phyloP scores from a whole-genome alignment of 352 stramenopile species.

The Lagenidium giganteum region DNA sequence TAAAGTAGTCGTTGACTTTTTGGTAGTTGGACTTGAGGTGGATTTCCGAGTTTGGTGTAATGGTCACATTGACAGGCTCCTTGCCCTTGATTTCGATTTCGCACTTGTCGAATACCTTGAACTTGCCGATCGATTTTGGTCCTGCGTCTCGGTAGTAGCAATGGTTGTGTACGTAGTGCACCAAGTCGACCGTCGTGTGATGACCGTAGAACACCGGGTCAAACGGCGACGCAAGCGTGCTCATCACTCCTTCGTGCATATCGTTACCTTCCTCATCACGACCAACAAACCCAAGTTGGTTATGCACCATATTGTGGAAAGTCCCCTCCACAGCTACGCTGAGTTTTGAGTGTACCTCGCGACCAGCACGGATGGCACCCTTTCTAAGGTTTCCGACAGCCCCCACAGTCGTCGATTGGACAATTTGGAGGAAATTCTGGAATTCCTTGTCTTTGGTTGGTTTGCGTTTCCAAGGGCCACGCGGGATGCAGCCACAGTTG shows the following conservation, averaged over 20 bases:
- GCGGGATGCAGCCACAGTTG: conserved; percentile 9
- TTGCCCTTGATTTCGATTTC: background rate
- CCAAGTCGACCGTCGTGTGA: background rate
- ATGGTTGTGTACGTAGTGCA: background rate
- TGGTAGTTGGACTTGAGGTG: background rate
- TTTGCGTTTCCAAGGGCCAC: conserved; percentile 13
- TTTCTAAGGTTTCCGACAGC: too few species aligned
- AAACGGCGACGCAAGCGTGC: background rate
- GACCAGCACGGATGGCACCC: too few species aligned
- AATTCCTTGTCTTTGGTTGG: conserved; percentile 6
- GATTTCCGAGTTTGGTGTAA: background rate
- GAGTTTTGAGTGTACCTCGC: conserved; percentile 3
- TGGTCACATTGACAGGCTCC: too few species aligned
- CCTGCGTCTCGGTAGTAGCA: too few species aligned
- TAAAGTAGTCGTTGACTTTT: background rate
- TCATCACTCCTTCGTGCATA: background rate
- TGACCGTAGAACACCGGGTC: conserved; percentile 4
- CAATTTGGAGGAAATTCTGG: conserved; percentile 9
- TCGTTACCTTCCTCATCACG: too few species aligned
- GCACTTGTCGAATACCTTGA: background rate
- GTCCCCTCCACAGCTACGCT: conserved; percentile 7
- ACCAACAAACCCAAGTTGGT: conserved; percentile 14
- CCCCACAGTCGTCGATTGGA: conserved; percentile 6
- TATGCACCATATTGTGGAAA: conserved; percentile 21
- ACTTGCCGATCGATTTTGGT: background rate